Percentiles rank a stretch among this genome's conserved stretches.
phyloP scores from a whole-genome alignment of 192 early-diverging fungal genomes.

The Coemansia sp. region DNA sequence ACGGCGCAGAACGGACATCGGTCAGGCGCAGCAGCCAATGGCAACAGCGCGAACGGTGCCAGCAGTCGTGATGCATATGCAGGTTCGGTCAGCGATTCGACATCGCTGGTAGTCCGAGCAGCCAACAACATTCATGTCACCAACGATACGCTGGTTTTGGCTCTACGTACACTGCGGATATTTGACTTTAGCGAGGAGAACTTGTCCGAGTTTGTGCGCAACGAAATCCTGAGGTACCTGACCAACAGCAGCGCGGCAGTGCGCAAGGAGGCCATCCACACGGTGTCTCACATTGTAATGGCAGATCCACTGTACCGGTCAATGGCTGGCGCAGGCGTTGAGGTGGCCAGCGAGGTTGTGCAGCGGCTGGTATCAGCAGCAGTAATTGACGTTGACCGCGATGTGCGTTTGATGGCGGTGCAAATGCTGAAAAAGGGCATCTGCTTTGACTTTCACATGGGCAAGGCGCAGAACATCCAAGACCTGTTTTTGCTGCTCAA shows the following conservation, averaged over 20 bases:
- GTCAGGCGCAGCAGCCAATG: conserved; percentile 6
- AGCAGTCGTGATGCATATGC: background rate
- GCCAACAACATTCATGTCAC: conserved; percentile 16
- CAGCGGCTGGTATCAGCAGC: conserved; percentile 85
- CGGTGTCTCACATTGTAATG: conserved; percentile 81
- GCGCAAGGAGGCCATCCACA: conserved; percentile 70
- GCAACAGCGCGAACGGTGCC: background rate
- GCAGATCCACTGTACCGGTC: conserved; percentile 84
- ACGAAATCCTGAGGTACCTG: conserved; percentile 81
- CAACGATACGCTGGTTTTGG: conserved; percentile 69
- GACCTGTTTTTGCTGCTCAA: conserved; percentile 88
- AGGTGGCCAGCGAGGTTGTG: conserved; percentile 83
- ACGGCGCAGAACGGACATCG: background rate
- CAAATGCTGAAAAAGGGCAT: conserved; percentile 57
- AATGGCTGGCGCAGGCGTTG: conserved; percentile 68
- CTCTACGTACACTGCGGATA: conserved; percentile 78
- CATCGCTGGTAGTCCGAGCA: conserved; percentile 16
- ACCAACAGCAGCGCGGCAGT: conserved; percentile 76
- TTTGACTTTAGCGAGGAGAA: conserved; percentile 86
- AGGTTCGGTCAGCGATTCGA: background rate
- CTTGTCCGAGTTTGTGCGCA: conserved; percentile 87
- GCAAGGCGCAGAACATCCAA: conserved; percentile 90
- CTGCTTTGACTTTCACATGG: conserved; percentile 86
- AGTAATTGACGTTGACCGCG: conserved; percentile 70
- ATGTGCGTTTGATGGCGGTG: conserved; percentile 30